phyloP scores from a whole-genome alignment of 495 filamentous ascomycete species.

The Aspergillus biplanus region DNA sequence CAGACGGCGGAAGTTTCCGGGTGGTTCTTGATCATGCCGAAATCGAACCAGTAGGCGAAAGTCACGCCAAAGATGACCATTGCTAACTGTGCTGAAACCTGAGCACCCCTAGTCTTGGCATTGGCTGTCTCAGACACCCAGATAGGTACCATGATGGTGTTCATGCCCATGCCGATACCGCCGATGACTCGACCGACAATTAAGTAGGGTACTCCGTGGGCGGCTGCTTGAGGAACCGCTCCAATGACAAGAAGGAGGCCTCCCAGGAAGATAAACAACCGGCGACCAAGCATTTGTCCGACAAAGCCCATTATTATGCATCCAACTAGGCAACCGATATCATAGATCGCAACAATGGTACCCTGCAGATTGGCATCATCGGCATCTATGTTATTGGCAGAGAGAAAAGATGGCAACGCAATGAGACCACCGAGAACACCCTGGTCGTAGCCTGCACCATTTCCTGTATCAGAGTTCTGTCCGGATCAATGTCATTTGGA shows the following conservation, averaged over 20 bases:
- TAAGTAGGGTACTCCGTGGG: neutral
- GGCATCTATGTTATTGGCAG: too few relatives aligned
- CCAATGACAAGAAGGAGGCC: neutral
- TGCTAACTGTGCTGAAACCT: neutral
- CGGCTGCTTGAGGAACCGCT: neutral
- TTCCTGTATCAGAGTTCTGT: too few relatives aligned
- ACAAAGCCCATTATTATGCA: too few relatives aligned
- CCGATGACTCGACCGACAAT: neutral
- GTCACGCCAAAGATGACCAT: neutral
- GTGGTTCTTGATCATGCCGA: neutral
- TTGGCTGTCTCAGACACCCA: neutral
- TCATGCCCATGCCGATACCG: neutral
- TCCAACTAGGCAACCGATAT: too few relatives aligned
- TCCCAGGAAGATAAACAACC: too few relatives aligned
- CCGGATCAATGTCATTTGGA: too few relatives aligned
- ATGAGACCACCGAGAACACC: too few relatives aligned
- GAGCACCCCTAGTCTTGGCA: neutral
- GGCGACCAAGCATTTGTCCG: too few relatives aligned
- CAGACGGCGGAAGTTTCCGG: neutral
- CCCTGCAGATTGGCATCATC: too few relatives aligned
- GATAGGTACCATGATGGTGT: neutral
- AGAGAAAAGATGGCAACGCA: too few relatives aligned
- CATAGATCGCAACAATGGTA: too few relatives aligned
- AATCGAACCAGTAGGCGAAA: neutral
- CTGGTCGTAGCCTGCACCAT: too few relatives aligned